A percentile compares a stretch with the other conserved stretches of the same genome.
Conservation (phyloP, 2,329 filamentous ascomycete species). For the Cercospora sesami region DNA sequence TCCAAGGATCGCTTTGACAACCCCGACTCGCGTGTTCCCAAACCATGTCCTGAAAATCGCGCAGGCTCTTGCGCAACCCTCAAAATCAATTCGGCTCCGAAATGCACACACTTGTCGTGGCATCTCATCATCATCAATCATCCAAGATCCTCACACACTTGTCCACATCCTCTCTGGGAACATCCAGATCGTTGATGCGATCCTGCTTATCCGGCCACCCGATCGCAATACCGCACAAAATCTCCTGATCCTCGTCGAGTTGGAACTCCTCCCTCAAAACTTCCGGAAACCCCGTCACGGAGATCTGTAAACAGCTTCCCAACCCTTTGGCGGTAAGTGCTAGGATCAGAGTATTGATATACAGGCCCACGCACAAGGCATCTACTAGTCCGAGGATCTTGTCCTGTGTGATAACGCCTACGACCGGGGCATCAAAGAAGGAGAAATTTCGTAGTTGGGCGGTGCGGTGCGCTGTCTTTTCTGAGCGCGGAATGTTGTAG, state of each 20-base stretch:
- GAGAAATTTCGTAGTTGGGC: constrained; percentile 29
- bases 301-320: constrained; percentile 29
- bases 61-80: background rate
- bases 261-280: constrained; percentile 27
- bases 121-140: background rate
- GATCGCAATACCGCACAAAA: constrained; percentile 33
- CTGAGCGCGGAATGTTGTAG: constrained; percentile 25
- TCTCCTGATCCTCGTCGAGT: constrained; percentile 23
- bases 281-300: constrained; percentile 31
- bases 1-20: background rate
- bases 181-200: constrained; percentile 16
- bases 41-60: background rate
- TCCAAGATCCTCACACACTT: constrained; percentile 16
- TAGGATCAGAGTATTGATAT: constrained; percentile 31
- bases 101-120: background rate
- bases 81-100: background rate
- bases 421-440: constrained; percentile 31
- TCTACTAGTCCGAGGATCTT: constrained; percentile 20
- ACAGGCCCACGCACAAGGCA: constrained; percentile 32
- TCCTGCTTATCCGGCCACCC: constrained; percentile 21
- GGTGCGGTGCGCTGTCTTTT: constrained; percentile 13
- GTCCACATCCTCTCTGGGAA: constrained; percentile 17
- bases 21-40: background rate
- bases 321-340: constrained; percentile 29
- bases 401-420: constrained; percentile 28